phyloP scores from a whole-genome alignment of 108 stramenopile species.

The Conticribra weissflogii region DNA sequence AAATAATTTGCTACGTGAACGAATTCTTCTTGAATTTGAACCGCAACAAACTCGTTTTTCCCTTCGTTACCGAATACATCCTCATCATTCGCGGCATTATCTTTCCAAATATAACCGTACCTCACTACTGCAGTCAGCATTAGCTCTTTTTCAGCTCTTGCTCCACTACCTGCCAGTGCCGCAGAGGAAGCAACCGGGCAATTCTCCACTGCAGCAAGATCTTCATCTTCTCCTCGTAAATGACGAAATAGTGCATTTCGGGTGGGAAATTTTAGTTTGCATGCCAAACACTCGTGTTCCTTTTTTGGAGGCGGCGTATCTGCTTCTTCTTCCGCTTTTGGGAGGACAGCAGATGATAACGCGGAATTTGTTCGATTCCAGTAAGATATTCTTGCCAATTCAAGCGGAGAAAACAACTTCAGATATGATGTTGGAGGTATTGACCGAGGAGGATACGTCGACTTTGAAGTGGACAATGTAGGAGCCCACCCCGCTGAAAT shows the following conservation, averaged over 20 bases:
- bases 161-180: neutral
- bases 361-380: no score
- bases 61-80: neutral
- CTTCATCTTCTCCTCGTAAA: constrained; percentile 48
- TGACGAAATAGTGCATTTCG: constrained; percentile 83
- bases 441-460: no score
- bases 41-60: constrained; percentile 47
- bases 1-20: constrained; percentile 10
- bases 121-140: constrained; percentile 34
- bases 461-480: no score
- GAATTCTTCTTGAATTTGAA: constrained; percentile 39
- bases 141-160: constrained; percentile 15
- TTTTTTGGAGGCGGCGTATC: neutral
- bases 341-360: neutral
- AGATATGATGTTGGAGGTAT: no score
- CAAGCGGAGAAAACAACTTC: no score
- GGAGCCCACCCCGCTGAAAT: no score
- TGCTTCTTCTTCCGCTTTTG: neutral
- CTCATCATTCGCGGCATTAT: neutral
- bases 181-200: neutral
- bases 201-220: neutral
- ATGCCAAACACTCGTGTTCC: constrained; percentile 9
- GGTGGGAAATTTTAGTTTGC: constrained; percentile 51
- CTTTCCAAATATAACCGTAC: constrained; percentile 32
- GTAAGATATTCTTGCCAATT: no score